Evolutionary conservation across 148 eudicot species (phyloP), one percentile per base, ranked within the genome.

Genomic region (Persicaria tinctoria): DNA sequence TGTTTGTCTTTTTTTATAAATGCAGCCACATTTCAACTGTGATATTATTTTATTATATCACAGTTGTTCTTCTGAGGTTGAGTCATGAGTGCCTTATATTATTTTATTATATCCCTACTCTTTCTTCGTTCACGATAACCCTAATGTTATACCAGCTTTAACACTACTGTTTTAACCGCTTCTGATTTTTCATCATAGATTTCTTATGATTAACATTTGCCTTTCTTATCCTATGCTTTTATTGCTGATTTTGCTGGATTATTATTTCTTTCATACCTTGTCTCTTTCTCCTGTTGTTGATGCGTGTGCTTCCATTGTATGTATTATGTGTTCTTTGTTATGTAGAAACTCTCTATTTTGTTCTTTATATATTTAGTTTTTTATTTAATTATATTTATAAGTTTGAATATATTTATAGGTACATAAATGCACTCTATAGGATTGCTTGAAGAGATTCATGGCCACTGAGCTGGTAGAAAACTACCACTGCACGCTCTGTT

Each of bases 11-110:
- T 10, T 59, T 11, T 8, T 8, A 62, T 27, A 62, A 20, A 20
- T 62, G 45, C n/a, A 23, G 45, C 23, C 46, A 27, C 38, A 32
- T 32, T 32, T 32, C 38, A 32, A 32, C 38, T 32, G 38, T 32
- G 38, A 20, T 20, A 20, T 1, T 32, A 62, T 66, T 51, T 78
- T 51, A 66, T 76, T 57, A 82, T 89, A 94, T 74, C 85, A 80
- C 75, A 90, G 96, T 80, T 94, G 98, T 84, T 88, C 93, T 76
- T 84, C 86, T 80, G 92, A 94, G 97, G 98, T 94, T 74, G 85
- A 80, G 83, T 88, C 23, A 20, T 20, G 23, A 20, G 23, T 20
- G 80, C 85, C 73, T 13, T n/a, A 20, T 12, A 70, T 48, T 74
- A 12, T 73, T 75, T 6, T 57, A 32, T 32, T 32, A 32, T 27